A percentile compares a stretch with the other conserved stretches of the same genome.
Conservation (phyloP, 2,329 filamentous ascomycete species). For the Alternaria hordeiaustralica region DNA sequence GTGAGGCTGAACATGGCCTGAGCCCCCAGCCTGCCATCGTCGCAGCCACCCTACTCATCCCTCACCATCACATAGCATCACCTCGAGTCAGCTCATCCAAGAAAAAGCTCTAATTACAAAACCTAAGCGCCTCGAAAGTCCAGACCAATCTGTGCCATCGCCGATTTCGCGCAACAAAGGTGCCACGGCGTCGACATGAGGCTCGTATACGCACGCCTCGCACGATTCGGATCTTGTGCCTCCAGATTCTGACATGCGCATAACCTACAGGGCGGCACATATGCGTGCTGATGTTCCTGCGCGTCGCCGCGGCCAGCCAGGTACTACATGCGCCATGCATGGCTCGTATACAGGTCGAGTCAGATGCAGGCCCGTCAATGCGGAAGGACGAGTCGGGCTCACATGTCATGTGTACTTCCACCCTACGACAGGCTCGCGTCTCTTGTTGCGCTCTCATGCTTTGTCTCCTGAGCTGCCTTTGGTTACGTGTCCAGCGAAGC, state of each 20-base stretch:
- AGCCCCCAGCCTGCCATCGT: neutral
- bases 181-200: slow-evolving; percentile 10
- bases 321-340: slow-evolving; percentile 1
- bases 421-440: neutral
- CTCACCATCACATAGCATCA: neutral
- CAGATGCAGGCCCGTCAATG: neutral
- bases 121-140: neutral
- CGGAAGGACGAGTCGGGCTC: neutral
- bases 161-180: slow-evolving; percentile 3
- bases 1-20: neutral
- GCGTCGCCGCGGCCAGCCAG: slow-evolving; percentile 6
- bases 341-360: slow-evolving; percentile 2
- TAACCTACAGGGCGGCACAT: neutral
- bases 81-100: neutral
- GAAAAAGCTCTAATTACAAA: neutral
- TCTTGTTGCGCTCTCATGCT: neutral
- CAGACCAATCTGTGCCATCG: neutral
- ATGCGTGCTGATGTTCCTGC: slow-evolving; percentile 5
- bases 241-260: slow-evolving; percentile 13
- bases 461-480: neutral
- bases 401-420: neutral
- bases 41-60: neutral
- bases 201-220: slow-evolving; percentile 8
- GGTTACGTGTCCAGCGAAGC: slow-evolving; percentile 43
- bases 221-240: neutral